These are phyloP conservation scores for Phytophthora kernoviae DNA, from an alignment of 352 stramenopile species.

Conservation along the genomic window DNA sequence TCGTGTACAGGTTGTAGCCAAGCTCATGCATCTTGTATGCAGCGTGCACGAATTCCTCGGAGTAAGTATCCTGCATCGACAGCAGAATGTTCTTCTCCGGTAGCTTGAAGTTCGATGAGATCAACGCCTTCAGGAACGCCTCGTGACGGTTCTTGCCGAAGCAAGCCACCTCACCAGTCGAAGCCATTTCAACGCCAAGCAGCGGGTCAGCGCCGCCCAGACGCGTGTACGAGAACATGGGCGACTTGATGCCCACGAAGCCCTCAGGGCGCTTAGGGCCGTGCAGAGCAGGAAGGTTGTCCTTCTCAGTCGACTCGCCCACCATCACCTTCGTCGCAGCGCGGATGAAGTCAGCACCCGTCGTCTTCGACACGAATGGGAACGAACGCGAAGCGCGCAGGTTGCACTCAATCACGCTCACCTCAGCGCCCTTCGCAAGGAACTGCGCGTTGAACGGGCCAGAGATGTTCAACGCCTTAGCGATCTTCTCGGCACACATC, in stretches of 20 bases:
- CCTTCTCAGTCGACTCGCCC: slow-evolving; percentile 90
- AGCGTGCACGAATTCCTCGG: slow-evolving; percentile 95
- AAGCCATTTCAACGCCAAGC: slow-evolving; percentile 98
- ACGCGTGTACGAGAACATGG: slow-evolving; percentile 98
- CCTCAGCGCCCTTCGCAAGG: slow-evolving; percentile 98
- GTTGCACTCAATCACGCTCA: slow-evolving; percentile 99
- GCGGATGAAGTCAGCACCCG: slow-evolving; percentile 99
- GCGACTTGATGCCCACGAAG: slow-evolving; percentile 91
- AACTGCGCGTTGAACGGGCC: slow-evolving; percentile 99
- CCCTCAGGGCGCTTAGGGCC: slow-evolving; percentile 96
- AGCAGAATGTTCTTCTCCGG: slow-evolving; percentile 90
- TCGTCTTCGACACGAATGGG: slow-evolving; percentile 99
- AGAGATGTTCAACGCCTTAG: slow-evolving; percentile 96
- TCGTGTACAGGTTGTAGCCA: slow-evolving; percentile 96
- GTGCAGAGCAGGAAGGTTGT: slow-evolving; percentile 95
- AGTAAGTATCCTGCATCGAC: slow-evolving; percentile 94
- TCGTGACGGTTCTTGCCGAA: slow-evolving; percentile 97
- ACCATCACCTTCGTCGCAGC: slow-evolving; percentile 96
- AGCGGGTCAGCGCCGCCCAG: slow-evolving; percentile 92
- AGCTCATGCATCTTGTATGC: slow-evolving; percentile 96
- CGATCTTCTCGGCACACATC: slow-evolving; percentile 94
- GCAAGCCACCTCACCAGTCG: slow-evolving; percentile 97
- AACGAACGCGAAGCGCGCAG: slow-evolving; percentile 98
- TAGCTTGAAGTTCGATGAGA: slow-evolving; percentile 84
- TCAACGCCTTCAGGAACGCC: slow-evolving; percentile 95